phyloP scores from a whole-genome alignment of 192 early-diverging fungal species.

The Coemansia sp. region DNA sequence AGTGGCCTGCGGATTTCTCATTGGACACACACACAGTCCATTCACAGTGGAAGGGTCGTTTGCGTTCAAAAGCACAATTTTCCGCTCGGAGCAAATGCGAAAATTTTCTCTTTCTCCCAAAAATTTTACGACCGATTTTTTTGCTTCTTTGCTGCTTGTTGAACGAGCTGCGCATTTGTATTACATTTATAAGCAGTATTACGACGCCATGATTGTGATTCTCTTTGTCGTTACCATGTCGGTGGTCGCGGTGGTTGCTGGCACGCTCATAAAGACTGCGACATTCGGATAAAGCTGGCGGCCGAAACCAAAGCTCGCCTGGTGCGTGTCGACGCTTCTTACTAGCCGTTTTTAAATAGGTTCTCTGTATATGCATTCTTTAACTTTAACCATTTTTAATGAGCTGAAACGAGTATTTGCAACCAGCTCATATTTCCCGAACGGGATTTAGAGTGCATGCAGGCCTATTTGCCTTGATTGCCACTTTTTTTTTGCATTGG shows the following conservation, averaged over 20 bases:
- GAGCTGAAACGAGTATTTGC: too few species aligned
- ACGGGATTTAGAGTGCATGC: too few species aligned
- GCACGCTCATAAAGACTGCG: slow-evolving; percentile 39
- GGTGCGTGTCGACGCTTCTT: neutral
- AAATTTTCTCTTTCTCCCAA: slow-evolving; percentile 4
- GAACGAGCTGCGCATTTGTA: neutral
- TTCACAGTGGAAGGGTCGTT: too few species aligned
- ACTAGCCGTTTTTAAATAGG: neutral
- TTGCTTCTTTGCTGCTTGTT: neutral
- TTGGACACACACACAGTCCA: too few species aligned
- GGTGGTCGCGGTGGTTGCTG: slow-evolving; percentile 34
- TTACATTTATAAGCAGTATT: neutral
- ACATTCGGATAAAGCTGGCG: slow-evolving; percentile 10
- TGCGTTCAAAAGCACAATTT: neutral
- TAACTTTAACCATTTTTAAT: neutral
- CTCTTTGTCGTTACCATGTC: slow-evolving; percentile 35
- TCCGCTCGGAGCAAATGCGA: neutral
- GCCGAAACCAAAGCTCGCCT: neutral
- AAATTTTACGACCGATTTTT: neutral
- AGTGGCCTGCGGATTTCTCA: too few species aligned
- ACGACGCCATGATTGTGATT: slow-evolving; percentile 34
- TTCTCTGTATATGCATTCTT: neutral
- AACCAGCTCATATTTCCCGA: too few species aligned
- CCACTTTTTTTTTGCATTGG: too few species aligned
- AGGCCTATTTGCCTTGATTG: too few species aligned